These are phyloP conservation scores for Sedum album DNA, from an alignment of 164 flowering plant genomes.

Conservation along the genomic window DNA sequence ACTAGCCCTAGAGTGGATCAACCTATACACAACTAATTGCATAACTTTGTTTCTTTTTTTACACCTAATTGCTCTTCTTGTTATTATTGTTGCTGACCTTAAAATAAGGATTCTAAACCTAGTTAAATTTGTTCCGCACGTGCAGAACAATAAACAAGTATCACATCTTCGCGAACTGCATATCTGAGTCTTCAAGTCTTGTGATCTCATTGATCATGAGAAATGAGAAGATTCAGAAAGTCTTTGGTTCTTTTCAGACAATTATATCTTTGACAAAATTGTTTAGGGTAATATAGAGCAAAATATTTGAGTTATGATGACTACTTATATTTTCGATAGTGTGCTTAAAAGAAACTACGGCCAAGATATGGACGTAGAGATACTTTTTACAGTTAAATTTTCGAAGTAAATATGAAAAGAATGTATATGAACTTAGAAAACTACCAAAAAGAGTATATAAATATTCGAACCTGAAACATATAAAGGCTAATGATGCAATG, in stretches of 20 bases:
- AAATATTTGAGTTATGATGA: too few species aligned
- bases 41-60: background rate
- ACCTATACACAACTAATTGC: background rate
- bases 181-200: too few species aligned
- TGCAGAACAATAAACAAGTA: background rate
- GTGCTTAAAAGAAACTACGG: too few species aligned
- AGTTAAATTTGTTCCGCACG: background rate
- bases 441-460: background rate
- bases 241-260: too few species aligned
- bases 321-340: too few species aligned
- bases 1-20: too few species aligned
- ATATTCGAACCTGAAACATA: background rate
- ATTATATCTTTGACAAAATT: too few species aligned
- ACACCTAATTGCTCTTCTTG: background rate
- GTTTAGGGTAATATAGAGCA: too few species aligned
- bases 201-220: too few species aligned
- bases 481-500: constrained; percentile 50
- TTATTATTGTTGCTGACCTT: background rate
- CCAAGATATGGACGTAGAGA: too few species aligned
- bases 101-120: background rate
- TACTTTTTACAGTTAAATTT: background rate
- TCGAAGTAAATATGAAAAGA: background rate
- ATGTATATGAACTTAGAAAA: background rate
- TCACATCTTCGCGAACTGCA: background rate
- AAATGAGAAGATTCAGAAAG: too few species aligned